These are phyloP conservation scores for Annulohypoxylon maeteangense DNA, from an alignment of 495 filamentous ascomycete genomes.

Conservation along the genomic window DNA sequence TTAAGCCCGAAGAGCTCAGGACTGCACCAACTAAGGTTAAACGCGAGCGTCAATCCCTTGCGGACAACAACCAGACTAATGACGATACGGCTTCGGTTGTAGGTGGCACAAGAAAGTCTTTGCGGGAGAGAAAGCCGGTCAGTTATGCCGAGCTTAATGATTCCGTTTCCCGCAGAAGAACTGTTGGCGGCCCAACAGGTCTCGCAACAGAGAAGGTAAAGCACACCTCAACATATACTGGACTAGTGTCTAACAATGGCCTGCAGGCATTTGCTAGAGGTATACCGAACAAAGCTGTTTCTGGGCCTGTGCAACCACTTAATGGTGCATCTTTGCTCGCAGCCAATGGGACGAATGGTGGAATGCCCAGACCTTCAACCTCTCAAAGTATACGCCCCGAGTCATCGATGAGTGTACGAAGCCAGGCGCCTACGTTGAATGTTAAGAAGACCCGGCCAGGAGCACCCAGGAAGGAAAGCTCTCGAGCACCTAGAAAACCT, in stretches of 20 bases:
- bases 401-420: constrained; percentile 51
- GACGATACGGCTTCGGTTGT: constrained; percentile 49
- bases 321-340: constrained; percentile 52
- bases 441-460: constrained; percentile 60
- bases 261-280: constrained; percentile 51
- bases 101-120: constrained; percentile 69
- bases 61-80: constrained; percentile 44
- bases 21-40: constrained; percentile 69
- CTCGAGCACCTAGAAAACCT: constrained; percentile 56
- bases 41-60: constrained; percentile 69
- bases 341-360: constrained; percentile 20
- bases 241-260: constrained; percentile 13
- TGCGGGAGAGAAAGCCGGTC: constrained; percentile 74
- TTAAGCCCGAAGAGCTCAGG: constrained; percentile 77
- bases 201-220: constrained; percentile 60
- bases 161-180: constrained; percentile 69
- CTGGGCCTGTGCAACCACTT: constrained; percentile 43
- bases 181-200: constrained; percentile 67
- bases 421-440: constrained; percentile 43
- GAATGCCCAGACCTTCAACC: constrained; percentile 50
- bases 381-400: constrained; percentile 53
- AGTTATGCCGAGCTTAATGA: constrained; percentile 65
- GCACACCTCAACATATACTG: background rate
- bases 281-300: constrained; percentile 49
- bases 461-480: constrained; percentile 53